Evolutionary conservation across 352 stramenopile species (phyloP).

Genomic region (Blastocystis sp.): DNA sequence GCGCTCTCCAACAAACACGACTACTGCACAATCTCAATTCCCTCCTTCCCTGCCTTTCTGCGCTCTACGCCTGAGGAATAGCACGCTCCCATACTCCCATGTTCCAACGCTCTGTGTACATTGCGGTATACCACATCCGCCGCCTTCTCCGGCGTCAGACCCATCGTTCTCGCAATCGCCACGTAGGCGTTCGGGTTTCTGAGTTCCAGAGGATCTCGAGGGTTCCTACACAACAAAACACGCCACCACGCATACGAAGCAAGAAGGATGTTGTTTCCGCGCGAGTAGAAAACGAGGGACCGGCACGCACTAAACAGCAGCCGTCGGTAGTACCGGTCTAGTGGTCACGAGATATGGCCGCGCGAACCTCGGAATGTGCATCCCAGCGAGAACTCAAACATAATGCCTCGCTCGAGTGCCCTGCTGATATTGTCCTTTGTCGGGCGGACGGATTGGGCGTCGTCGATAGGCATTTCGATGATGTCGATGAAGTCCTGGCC

Average conservation of each 20-base stretch:
- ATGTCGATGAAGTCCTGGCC: conserved; percentile 40
- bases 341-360: neutral
- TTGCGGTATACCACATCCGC: conserved; percentile 22
- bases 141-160: conserved; percentile 29
- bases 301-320: neutral
- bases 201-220: conserved; percentile 18
- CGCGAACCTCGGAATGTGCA: conserved; percentile 5
- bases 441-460: neutral
- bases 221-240: conserved; percentile 9
- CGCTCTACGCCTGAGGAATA: conserved; percentile 15
- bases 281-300: neutral
- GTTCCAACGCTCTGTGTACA: neutral
- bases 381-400: conserved; percentile 61
- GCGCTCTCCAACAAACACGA: too few relatives aligned
- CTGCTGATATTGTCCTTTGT: conserved; percentile 14
- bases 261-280: conserved; percentile 57
- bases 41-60: neutral
- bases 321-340: conserved; percentile 2
- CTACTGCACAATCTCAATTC: neutral
- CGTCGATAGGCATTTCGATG: conserved; percentile 36
- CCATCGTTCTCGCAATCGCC: conserved; percentile 31
- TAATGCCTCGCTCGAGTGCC: conserved; percentile 27
- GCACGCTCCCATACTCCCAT: neutral
- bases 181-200: conserved; percentile 34
- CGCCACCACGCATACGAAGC: neutral